These are phyloP conservation scores for Meyerozyma carpophila DNA, from an alignment of 1,139 yeast genomes.

Conservation along the genomic window DNA sequence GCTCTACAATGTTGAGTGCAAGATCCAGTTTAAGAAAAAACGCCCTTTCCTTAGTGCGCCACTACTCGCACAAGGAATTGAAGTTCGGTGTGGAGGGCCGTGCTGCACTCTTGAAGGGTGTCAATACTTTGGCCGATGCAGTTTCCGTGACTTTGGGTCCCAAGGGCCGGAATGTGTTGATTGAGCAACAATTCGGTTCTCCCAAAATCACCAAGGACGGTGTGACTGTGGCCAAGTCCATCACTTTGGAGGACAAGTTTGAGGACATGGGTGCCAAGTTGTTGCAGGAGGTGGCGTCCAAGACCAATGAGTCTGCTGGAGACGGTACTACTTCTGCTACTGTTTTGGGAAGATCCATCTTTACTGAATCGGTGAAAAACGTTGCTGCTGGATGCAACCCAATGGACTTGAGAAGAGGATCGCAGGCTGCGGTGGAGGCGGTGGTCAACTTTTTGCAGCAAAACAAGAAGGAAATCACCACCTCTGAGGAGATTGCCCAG, in stretches of 20 bases:
- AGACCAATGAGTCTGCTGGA: slow-evolving; percentile 98
- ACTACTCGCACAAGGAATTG: slow-evolving; percentile 85
- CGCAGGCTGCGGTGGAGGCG: slow-evolving; percentile 97
- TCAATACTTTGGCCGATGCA: slow-evolving; percentile 93
- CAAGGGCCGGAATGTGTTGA: slow-evolving; percentile 95
- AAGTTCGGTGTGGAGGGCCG: slow-evolving; percentile 98
- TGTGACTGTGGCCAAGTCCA: slow-evolving; percentile 94
- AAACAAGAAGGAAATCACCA: slow-evolving; percentile 95
- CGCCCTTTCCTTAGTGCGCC: slow-evolving; percentile 41
- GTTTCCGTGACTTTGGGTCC: slow-evolving; percentile 97
- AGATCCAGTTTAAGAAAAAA: slow-evolving; percentile 43
- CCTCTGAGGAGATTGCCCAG: slow-evolving; percentile 96
- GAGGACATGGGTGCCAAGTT: slow-evolving; percentile 97
- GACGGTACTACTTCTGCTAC: slow-evolving; percentile 99
- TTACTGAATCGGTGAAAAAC: slow-evolving; percentile 95
- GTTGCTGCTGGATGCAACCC: slow-evolving; percentile 99
- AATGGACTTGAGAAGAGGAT: slow-evolving; percentile 98
- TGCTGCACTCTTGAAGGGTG: slow-evolving; percentile 94
- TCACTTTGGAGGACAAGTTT: slow-evolving; percentile 83
- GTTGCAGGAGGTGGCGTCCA: slow-evolving; percentile 95
- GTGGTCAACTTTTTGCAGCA: slow-evolving; percentile 84
- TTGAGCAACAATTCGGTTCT: slow-evolving; percentile 94
- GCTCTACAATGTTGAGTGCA: slow-evolving; percentile 48
- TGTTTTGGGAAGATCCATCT: slow-evolving; percentile 92
- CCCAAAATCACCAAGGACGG: slow-evolving; percentile 99